These are phyloP conservation scores for Geranium brycei DNA, from an alignment of 345 rosid genomes.

Conservation along the genomic window DNA sequence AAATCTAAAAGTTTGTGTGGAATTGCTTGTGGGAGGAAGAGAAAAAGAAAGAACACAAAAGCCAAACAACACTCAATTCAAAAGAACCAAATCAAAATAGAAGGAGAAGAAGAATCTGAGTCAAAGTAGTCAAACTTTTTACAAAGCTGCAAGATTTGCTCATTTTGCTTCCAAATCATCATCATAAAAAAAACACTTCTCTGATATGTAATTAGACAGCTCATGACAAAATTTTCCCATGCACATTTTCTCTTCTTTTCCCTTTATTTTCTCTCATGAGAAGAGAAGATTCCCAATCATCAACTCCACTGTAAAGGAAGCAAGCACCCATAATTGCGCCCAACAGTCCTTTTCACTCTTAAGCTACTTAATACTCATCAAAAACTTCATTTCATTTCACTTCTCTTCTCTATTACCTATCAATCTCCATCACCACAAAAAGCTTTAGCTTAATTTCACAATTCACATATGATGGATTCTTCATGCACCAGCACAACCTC, in stretches of 20 bases:
- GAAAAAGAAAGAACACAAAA: too few relatives aligned
- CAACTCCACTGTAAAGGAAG: slow-evolving; percentile 36
- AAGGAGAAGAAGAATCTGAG: slow-evolving; percentile 12
- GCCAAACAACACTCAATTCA: background rate
- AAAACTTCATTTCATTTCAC: background rate
- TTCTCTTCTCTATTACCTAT: slow-evolving; percentile 8
- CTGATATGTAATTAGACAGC: background rate
- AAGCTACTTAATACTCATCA: slow-evolving; percentile 4
- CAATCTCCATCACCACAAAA: slow-evolving; percentile 30
- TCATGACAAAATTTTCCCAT: background rate
- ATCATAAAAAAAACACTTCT: background rate
- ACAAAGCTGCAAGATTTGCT: slow-evolving; percentile 13
- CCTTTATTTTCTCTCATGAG: slow-evolving; percentile 1
- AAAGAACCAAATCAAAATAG: slow-evolving; percentile 27
- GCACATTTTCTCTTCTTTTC: background rate
- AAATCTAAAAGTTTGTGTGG: background rate
- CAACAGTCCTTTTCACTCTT: slow-evolving; percentile 15
- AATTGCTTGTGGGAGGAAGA: too few relatives aligned
- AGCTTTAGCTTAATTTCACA: too few relatives aligned
- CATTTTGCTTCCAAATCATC: slow-evolving; percentile 1
- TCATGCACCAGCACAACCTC: slow-evolving; percentile 9
- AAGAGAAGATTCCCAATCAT: slow-evolving; percentile 41
- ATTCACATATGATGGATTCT: slow-evolving; percentile 23
- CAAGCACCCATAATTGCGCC: slow-evolving; percentile 44
- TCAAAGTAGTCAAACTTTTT: slow-evolving; percentile 26